These are phyloP conservation scores for Candolleomyces aberdarensis DNA, from an alignment of 768 basidiomycete genomes.

Conservation along the genomic window DNA sequence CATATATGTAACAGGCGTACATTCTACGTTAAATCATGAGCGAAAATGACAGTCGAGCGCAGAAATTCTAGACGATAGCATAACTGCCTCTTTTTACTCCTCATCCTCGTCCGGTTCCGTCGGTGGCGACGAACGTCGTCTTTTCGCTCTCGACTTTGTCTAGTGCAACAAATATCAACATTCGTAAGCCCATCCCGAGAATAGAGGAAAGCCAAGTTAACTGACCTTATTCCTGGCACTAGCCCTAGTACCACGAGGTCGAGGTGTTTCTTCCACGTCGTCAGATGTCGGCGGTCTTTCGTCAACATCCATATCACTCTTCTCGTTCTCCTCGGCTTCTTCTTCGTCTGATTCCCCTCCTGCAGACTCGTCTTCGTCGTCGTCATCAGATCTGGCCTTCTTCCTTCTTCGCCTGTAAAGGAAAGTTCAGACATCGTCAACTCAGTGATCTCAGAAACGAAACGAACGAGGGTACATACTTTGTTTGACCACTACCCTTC, in stretches of 20 bases:
- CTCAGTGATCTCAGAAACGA: too few relatives aligned
- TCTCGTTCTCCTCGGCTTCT: conserved; percentile 34
- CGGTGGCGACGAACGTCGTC: neutral
- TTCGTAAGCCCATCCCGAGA: neutral
- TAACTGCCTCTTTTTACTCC: neutral
- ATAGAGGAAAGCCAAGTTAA: neutral
- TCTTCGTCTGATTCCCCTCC: conserved; percentile 21
- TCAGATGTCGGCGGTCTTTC: neutral
- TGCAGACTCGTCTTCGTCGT: conserved; percentile 37
- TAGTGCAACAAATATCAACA: neutral
- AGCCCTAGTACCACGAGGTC: conserved; percentile 23
- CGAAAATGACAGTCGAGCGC: too few relatives aligned
- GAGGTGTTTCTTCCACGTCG: conserved; percentile 21
- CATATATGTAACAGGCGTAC: too few relatives aligned
- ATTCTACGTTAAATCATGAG: too few relatives aligned
- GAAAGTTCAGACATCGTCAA: neutral
- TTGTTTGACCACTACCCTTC: conserved; percentile 46
- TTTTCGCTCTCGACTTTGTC: neutral
- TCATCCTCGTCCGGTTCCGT: neutral
- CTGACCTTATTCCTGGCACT: conserved; percentile 16
- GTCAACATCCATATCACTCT: conserved; percentile 31
- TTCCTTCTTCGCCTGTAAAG: conserved; percentile 34
- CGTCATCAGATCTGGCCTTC: conserved; percentile 32
- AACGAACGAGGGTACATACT: conserved; percentile 31
- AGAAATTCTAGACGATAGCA: too few relatives aligned